Evolutionary conservation across 2,329 filamentous ascomycete genomes (phyloP).

Genomic region (Scleromitrula shiraiana): DNA sequence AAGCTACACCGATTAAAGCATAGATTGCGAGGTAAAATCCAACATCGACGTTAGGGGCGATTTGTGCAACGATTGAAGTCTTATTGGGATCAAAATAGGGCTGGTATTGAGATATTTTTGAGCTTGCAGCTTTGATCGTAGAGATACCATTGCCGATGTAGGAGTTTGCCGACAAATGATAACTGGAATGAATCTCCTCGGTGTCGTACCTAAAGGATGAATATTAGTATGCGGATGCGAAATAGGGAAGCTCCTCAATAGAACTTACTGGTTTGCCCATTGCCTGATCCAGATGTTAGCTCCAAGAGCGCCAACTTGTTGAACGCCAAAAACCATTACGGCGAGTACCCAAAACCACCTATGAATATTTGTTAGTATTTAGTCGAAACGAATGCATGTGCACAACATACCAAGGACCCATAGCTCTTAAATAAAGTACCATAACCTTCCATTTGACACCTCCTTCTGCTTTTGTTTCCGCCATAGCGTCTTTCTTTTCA

Average conservation of each 20-base stretch:
- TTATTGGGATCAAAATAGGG: slow-evolving; percentile 28
- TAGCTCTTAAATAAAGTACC: slow-evolving; percentile 73
- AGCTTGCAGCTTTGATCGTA: slow-evolving; percentile 20
- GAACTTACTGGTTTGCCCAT: slow-evolving; percentile 84
- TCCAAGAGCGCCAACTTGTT: slow-evolving; percentile 78
- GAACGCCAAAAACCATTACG: slow-evolving; percentile 63
- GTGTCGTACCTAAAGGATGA: slow-evolving; percentile 28
- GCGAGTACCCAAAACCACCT: slow-evolving; percentile 80
- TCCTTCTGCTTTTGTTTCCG: slow-evolving; percentile 75
- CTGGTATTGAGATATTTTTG: slow-evolving; percentile 23
- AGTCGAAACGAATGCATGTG: neutral
- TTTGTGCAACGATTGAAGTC: slow-evolving; percentile 24
- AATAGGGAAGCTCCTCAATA: too few relatives aligned
- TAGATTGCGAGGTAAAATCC: slow-evolving; percentile 80
- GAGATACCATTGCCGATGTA: slow-evolving; percentile 26
- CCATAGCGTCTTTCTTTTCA: slow-evolving; percentile 42
- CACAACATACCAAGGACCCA: slow-evolving; percentile 68
- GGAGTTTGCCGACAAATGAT: slow-evolving; percentile 16
- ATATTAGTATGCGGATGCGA: neutral
- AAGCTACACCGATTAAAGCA: slow-evolving; percentile 67
- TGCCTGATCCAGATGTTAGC: slow-evolving; percentile 92
- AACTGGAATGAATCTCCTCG: slow-evolving; percentile 13
- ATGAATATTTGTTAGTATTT: slow-evolving; percentile 10
- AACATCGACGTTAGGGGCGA: slow-evolving; percentile 58
- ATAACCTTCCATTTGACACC: slow-evolving; percentile 86